phyloP scores from a whole-genome alignment of 108 stramenopile genomes.

The Discostella stelligeroides region DNA sequence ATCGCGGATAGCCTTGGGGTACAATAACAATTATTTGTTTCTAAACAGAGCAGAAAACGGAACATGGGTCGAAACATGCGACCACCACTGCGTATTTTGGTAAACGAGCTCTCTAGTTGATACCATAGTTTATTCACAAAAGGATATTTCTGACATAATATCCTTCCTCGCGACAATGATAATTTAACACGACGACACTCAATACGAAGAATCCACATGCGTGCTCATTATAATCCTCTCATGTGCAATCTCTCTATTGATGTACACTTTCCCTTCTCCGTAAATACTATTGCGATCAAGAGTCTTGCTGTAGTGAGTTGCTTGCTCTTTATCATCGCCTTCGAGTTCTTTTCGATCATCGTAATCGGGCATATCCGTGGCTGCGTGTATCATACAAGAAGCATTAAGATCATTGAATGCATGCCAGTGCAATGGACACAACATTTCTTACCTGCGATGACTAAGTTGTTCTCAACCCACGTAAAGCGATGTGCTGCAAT shows the following conservation, averaged over 20 bases:
- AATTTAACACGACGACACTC: not conserved
- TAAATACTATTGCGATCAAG: conserved; percentile 48
- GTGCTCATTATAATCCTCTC: conserved; percentile 44
- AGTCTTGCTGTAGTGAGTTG: conserved; percentile 64
- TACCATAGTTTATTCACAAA: not conserved
- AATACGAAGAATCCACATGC: conserved; percentile 4
- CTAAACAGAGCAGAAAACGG: conserved; percentile 14
- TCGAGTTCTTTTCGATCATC: conserved; percentile 58
- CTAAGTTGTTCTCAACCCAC: conserved; percentile 55
- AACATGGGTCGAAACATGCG: conserved; percentile 27
- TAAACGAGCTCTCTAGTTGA: conserved; percentile 21
- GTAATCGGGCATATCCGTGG: conserved; percentile 75
- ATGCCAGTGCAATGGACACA: not conserved
- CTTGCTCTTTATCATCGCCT: conserved; percentile 45
- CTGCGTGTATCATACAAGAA: conserved; percentile 2
- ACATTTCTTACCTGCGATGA: conserved; percentile 44
- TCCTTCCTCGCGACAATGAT: not conserved
- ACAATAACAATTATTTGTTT: conserved; percentile 33
- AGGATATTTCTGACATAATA: not conserved
- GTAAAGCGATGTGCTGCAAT: conserved; percentile 63
- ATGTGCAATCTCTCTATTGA: conserved; percentile 44
- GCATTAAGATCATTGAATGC: not conserved
- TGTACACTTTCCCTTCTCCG: conserved; percentile 42
- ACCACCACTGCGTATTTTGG: conserved; percentile 37
- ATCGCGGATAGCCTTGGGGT: conserved; percentile 35